Conservation (phyloP, 306 rosid species). For the Trifolium pratense region DNA sequence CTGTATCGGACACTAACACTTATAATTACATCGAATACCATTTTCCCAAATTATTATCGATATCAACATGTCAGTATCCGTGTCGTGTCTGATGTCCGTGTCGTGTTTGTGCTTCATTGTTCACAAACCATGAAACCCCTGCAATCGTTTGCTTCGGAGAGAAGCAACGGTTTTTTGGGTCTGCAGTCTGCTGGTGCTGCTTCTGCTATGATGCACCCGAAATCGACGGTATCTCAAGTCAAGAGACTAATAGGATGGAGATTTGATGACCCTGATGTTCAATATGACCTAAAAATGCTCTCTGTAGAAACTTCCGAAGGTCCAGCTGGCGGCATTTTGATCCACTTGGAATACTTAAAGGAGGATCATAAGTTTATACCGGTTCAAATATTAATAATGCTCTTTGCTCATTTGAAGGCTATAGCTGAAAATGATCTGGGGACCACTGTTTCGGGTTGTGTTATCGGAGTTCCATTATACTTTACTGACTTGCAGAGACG, state of each 20-base stretch:
- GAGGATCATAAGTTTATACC: slow-evolving; percentile 63
- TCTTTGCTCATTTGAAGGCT: slow-evolving; percentile 77
- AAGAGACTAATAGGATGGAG: slow-evolving; percentile 80
- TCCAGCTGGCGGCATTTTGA: slow-evolving; percentile 71
- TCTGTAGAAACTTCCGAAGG: slow-evolving; percentile 71
- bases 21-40: too few relatives aligned
- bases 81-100: too few relatives aligned
- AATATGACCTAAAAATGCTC: slow-evolving; percentile 60
- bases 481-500: slow-evolving; percentile 89
- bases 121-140: slow-evolving; percentile 92
- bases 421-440: slow-evolving; percentile 67
- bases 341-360: slow-evolving; percentile 68
- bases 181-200: slow-evolving; percentile 93
- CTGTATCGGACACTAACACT: too few relatives aligned
- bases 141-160: slow-evolving; percentile 84
- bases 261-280: slow-evolving; percentile 61
- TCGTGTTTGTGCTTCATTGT: too few relatives aligned
- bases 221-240: slow-evolving; percentile 82
- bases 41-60: too few relatives aligned
- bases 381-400: slow-evolving; percentile 84
- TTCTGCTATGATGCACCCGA: slow-evolving; percentile 81
- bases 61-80: too few relatives aligned
- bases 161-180: slow-evolving; percentile 92
- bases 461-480: slow-evolving; percentile 87
- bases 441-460: slow-evolving; percentile 72